phyloP scores from a whole-genome alignment of 371 early-diverging fungal species.

The Circinella umbellata region DNA sequence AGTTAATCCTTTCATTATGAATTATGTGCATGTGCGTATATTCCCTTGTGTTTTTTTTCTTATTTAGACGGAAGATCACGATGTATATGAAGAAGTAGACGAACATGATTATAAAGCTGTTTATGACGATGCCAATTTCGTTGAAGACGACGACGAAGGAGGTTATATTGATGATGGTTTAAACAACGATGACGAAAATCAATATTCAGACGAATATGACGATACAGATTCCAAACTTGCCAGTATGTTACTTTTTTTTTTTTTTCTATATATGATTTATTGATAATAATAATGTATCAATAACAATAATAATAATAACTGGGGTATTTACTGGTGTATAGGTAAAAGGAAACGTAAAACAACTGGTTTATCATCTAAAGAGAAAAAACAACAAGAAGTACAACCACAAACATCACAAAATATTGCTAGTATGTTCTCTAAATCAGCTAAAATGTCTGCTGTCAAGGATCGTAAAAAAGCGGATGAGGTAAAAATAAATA shows the following conservation, averaged over 20 bases:
- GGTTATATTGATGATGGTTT: slow-evolving; percentile 80
- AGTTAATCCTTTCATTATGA: too few species aligned
- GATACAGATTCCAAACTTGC: slow-evolving; percentile 26
- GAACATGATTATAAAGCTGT: slow-evolving; percentile 61
- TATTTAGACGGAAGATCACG: neutral
- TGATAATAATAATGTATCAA: too few species aligned
- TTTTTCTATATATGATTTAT: too few species aligned
- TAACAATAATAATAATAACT: too few species aligned
- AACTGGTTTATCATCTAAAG: neutral
- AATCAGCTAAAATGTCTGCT: slow-evolving; percentile 23
- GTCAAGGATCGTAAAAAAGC: slow-evolving; percentile 2
- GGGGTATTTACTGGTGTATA: neutral
- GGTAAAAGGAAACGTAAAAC: slow-evolving; percentile 38
- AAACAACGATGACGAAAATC: slow-evolving; percentile 60
- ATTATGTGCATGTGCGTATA: neutral
- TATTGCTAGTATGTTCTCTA: slow-evolving; percentile 18
- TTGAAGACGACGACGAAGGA: slow-evolving; percentile 84
- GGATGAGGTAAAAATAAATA: slow-evolving; percentile 11
- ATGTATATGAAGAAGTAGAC: slow-evolving; percentile 62
- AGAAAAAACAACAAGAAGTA: slow-evolving; percentile 4
- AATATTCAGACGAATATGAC: slow-evolving; percentile 55
- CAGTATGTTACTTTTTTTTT: too few species aligned
- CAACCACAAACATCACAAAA: neutral
- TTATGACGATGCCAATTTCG: slow-evolving; percentile 77
- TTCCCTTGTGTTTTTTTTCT: neutral